phyloP scores from a whole-genome alignment of 2,329 filamentous ascomycete species.

The Xylaria sp. region DNA sequence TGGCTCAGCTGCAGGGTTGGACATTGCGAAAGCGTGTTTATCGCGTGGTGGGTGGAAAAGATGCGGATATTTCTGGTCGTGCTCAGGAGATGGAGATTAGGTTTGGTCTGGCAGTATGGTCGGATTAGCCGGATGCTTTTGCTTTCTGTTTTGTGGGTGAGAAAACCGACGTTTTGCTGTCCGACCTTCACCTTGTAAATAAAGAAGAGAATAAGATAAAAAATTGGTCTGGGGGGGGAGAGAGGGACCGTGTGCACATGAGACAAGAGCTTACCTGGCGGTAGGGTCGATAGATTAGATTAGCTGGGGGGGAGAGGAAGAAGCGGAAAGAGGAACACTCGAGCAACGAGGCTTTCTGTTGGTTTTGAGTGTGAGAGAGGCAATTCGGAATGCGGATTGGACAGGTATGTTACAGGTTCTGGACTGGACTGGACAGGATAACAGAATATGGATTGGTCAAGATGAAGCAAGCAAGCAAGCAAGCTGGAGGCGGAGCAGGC shows the following conservation, averaged over 20 bases:
- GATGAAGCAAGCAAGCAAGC: constrained; percentile 18
- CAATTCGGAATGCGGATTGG: constrained; percentile 23
- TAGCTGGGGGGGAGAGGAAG: constrained; percentile 1
- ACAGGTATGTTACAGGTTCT: no score
- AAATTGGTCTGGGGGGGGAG: background rate
- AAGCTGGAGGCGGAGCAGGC: constrained; percentile 2
- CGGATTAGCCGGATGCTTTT: constrained; percentile 22
- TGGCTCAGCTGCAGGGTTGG: constrained; percentile 44
- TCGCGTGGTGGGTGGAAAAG: constrained; percentile 18
- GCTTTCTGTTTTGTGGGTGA: constrained; percentile 20
- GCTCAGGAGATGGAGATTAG: background rate
- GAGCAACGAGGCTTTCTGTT: background rate
- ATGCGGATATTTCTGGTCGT: constrained; percentile 26
- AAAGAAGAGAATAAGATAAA: no score
- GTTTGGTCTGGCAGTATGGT: constrained; percentile 4
- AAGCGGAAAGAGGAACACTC: constrained; percentile 1
- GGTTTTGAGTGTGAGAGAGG: constrained; percentile 8
- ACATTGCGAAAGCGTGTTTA: constrained; percentile 39
- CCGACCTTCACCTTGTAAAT: background rate
- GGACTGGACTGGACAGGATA: constrained; percentile 10
- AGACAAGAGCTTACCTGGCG: background rate
- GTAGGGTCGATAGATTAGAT: no score
- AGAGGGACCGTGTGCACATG: background rate
- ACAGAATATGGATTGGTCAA: constrained; percentile 23
- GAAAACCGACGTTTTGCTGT: background rate